Evolutionary conservation across 306 rosid genomes (phyloP), one percentile per base, ranked within the genome.

Genomic region (Glycyrrhiza uralensis): DNA sequence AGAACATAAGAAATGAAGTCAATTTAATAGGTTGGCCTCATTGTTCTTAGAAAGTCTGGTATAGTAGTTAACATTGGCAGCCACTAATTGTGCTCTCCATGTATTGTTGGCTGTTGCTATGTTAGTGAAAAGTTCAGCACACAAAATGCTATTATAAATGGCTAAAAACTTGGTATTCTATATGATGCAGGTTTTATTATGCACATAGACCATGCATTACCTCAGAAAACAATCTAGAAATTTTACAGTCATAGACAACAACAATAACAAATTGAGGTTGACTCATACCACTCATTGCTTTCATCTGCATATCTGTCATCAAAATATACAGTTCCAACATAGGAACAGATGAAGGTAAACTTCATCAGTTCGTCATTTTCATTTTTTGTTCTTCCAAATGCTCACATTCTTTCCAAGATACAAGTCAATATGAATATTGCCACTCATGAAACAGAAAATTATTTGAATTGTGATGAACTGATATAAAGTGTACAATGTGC

Each of bases 391-490:
- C 14, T 45, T 71, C 15, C 33, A 45, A 41, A 22, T 32, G 32
- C 75, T 66, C 68, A 17, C 69, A 44, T 67, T 41, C 70, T 74
- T 71, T 57, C 69, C 54, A 39, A 10, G 63, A 57, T 50, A 52
- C 29, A 18, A 22, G 18, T 52, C 72, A 63, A 54, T 28, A 15
- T 33, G 58, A 69, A 52, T 24, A 66, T 35, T 13, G 10, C 44
- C 56, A 10, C 7, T 29, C 69, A 22, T 7, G 51, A 70, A 51
- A 18, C 52, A 3, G 26, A 46, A 63, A 29, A 6, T n/a, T 24
- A 44, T 11, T 74, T 70, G 49, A 32, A 74, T 58, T 61, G 58
- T 39, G 59, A 62, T 10, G n/a, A 75, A 71, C 39, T 23, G 24
- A 45, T 15, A 47, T 36, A 18, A 13, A 55, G 71, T 45, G 60